Conservation (phyloP, 371 early-diverging fungal species). For the Actinomortierella ambigua region DNA sequence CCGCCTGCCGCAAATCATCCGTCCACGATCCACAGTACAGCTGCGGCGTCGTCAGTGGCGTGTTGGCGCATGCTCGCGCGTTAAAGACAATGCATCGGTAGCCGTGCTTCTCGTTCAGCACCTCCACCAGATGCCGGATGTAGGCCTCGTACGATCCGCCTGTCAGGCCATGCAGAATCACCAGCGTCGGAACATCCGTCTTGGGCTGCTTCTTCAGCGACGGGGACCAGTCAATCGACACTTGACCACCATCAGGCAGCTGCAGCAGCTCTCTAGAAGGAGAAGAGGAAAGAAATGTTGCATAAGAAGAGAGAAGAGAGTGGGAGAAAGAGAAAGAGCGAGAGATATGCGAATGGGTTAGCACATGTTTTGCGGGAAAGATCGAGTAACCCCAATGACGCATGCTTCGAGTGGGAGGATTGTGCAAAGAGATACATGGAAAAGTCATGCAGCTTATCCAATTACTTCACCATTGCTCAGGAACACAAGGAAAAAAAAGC, state of each 20-base stretch:
- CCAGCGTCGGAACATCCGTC: constrained; percentile 65
- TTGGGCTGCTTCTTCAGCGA: constrained; percentile 52
- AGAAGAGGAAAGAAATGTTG: neutral
- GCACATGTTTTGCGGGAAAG: no score
- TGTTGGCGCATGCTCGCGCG: constrained; percentile 85
- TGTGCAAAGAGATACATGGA: no score
- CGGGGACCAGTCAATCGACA: constrained; percentile 89
- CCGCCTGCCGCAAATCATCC: constrained; percentile 72
- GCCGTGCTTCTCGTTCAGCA: constrained; percentile 57
- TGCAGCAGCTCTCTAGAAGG: constrained; percentile 21
- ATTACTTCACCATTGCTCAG: no score
- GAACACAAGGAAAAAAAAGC: no score
- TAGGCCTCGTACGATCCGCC: constrained; percentile 91
- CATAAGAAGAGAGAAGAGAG: neutral
- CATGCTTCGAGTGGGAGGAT: no score
- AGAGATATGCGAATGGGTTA: no score
- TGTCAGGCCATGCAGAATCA: constrained; percentile 89
- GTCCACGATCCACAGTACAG: constrained; percentile 88
- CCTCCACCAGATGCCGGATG: constrained; percentile 74
- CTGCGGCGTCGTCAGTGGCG: constrained; percentile 74
- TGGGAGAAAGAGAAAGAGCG: neutral
- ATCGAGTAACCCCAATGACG: no score
- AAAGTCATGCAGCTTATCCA: no score
- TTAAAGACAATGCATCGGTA: constrained; percentile 87
- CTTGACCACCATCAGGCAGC: constrained; percentile 80